These are phyloP conservation scores for Picea abies DNA, from an alignment of 83 land plant genomes.

Conservation along the genomic window DNA sequence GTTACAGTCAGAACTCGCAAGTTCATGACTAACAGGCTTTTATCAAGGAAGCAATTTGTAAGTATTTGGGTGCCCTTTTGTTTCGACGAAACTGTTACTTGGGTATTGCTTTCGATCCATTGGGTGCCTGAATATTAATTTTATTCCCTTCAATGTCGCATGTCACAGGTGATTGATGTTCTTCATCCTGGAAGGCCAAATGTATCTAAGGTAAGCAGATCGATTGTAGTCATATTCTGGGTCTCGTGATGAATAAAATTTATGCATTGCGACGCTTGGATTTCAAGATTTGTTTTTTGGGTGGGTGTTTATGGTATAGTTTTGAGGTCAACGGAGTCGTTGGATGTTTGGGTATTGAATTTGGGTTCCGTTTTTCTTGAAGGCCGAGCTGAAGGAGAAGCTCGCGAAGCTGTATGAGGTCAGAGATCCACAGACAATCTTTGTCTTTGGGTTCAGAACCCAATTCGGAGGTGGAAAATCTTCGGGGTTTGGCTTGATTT, in stretches of 20 bases:
- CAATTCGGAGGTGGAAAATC: slow-evolving; percentile 96
- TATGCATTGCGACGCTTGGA: neutral
- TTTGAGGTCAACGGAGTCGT: neutral
- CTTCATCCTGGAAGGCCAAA: slow-evolving; percentile 82
- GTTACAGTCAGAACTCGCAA: slow-evolving; percentile 62
- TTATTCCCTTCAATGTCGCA: neutral
- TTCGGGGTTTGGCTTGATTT: slow-evolving; percentile 86
- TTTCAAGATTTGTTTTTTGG: neutral
- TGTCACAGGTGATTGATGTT: slow-evolving; percentile 66
- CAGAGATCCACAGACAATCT: slow-evolving; percentile 68
- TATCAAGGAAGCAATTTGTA: slow-evolving; percentile 68
- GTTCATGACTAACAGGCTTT: slow-evolving; percentile 69
- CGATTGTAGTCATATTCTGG: neutral
- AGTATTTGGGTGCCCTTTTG: neutral
- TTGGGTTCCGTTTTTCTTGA: neutral
- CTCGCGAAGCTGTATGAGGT: slow-evolving; percentile 79
- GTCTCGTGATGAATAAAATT: neutral
- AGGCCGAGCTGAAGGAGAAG: slow-evolving; percentile 89
- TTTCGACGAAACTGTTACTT: neutral
- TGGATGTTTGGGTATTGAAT: neutral
- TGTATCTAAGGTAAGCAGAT: slow-evolving; percentile 68
- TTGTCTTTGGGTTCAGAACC: slow-evolving; percentile 85
- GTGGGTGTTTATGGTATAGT: neutral
- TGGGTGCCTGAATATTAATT: neutral
- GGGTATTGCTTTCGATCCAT: neutral